Base-by-base conservation (phyloP, 2,329 filamentous ascomycete species). In the Penicillium brasilianum region DNA sequence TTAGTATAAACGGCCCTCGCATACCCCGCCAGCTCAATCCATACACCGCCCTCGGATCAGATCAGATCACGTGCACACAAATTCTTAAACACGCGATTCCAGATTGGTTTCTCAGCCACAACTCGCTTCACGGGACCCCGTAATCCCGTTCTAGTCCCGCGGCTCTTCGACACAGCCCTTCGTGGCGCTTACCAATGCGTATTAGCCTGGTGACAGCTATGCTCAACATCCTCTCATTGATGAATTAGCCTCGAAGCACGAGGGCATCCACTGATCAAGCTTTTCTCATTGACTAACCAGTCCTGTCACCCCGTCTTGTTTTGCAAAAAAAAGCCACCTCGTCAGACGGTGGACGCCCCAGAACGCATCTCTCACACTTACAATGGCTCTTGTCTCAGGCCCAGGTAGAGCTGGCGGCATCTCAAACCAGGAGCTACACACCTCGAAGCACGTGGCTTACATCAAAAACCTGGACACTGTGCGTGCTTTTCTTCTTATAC, bases 391-490 rank as follows among this genome's bases (percentile, higher is more conserved):
- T 52, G 85, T 84, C 61, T 84, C 86, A 54, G 86, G 86, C 25
- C 86, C 86, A 50, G 86, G 86, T 58, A 80, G 83, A 63, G 86
- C 83, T 66, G 74, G 74, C 59, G 75, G 71, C 49, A 71, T 62
- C 62, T 79, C 78, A 59, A 81, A 84, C 66, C 78, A 84, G 65
- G 77, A 80, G 52, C 80, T 89, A 59, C 83, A 81, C 63, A 77
- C 83, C 55, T 81, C 87, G 66, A 87, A 87, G 74, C 95, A 99
- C 77, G 92, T 98, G 71, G 87, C 88, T 74, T 99, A 98, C 77
- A 92, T 99, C 69, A 92, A 96, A 79, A 92, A 90, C 72, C 85
- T 99, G 69, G 93, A 99, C 78, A 93, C 90, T 67, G 88, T 90
- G 83, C 79, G 86, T 84, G 66, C 68, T 71, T 28, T 28, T 28